phyloP scores from a whole-genome alignment of 805 yeast species.

The Zygosaccharomyces bisporus region DNA sequence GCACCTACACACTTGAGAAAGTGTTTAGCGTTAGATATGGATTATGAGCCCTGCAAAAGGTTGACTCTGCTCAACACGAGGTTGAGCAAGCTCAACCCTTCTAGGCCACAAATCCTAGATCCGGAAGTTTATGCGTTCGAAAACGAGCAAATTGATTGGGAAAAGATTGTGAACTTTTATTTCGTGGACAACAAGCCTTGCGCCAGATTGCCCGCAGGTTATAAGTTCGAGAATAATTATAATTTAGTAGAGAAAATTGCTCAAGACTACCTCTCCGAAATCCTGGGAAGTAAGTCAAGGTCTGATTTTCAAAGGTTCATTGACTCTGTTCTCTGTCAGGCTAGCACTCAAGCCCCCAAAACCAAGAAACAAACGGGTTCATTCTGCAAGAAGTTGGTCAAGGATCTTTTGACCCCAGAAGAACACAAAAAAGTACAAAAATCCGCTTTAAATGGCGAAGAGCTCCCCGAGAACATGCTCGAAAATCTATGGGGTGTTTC shows the following conservation, averaged over 20 bases:
- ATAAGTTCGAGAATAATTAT: conserved; percentile 20
- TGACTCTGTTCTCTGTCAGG: conserved; percentile 26
- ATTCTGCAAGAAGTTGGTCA: conserved; percentile 24
- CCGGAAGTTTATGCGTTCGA: conserved; percentile 41
- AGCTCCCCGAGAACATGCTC: conserved; percentile 21
- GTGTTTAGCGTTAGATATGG: conserved; percentile 78
- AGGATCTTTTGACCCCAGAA: conserved; percentile 18
- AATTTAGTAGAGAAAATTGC: conserved; percentile 13
- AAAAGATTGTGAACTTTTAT: conserved; percentile 39
- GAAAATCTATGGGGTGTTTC: conserved; percentile 27
- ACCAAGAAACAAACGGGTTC: conserved; percentile 11
- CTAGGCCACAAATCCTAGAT: conserved; percentile 42
- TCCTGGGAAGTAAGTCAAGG: conserved; percentile 12
- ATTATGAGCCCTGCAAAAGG: conserved; percentile 54
- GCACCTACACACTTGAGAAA: conserved; percentile 53
- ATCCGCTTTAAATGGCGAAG: conserved; percentile 12
- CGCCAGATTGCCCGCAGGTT: conserved; percentile 18
- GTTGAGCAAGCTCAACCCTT: conserved; percentile 36
- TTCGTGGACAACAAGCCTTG: conserved; percentile 42
- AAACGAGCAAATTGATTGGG: conserved; percentile 35
- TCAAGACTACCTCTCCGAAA: conserved; percentile 15
- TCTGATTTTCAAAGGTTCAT: conserved; percentile 22
- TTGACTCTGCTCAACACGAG: conserved; percentile 52
- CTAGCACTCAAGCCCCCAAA: conserved; percentile 13
- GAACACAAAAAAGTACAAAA: conserved; percentile 14